phyloP scores from a whole-genome alignment of 345 rosid species.

The Rhizophora apiculata region DNA sequence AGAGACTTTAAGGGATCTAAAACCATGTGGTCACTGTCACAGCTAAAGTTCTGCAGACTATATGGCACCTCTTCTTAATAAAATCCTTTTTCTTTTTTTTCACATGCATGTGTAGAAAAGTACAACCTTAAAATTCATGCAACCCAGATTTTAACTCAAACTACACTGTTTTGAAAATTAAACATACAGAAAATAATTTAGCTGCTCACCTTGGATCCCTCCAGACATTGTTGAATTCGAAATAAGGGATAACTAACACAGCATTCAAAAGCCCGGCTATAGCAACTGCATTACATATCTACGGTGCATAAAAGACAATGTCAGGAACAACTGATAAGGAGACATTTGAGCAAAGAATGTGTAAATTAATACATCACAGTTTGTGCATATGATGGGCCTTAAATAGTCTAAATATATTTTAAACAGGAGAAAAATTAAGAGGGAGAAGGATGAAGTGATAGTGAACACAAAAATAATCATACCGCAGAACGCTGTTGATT shows the following conservation, averaged over 20 bases:
- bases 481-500: constrained; percentile 98
- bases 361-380: background rate
- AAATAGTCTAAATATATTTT: background rate
- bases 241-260: constrained; percentile 66
- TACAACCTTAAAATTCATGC: background rate
- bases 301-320: constrained; percentile 19
- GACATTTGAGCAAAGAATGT: background rate
- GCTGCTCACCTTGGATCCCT: constrained; percentile 72
- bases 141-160: background rate
- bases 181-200: background rate
- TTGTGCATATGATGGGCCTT: background rate
- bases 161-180: background rate
- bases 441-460: background rate
- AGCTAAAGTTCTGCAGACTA: background rate
- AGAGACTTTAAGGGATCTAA: background rate
- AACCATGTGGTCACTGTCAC: background rate
- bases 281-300: constrained; percentile 98
- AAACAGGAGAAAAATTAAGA: background rate
- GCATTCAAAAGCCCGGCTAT: constrained; percentile 91
- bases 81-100: too few species aligned
- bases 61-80: background rate
- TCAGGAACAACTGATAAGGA: constrained; percentile 10
- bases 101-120: too few species aligned
- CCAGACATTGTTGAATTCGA: constrained; percentile 81
- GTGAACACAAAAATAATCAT: constrained; percentile 12